These are phyloP conservation scores for Ceratobasidium sp. DNA, from an alignment of 1,284 basidiomycete genomes.

Conservation along the genomic window DNA sequence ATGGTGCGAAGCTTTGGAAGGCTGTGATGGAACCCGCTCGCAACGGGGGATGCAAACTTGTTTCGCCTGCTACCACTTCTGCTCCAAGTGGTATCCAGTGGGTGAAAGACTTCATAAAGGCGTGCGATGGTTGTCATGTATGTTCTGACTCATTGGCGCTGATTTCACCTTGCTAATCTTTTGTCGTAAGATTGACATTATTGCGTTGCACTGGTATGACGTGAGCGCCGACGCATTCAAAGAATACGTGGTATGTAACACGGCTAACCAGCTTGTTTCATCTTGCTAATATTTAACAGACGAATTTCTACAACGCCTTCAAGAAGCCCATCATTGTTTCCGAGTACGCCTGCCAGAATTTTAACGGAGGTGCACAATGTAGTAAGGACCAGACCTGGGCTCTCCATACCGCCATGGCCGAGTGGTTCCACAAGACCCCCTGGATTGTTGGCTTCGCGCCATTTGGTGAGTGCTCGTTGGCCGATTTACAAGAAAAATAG, in stretches of 20 bases:
- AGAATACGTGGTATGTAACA: slow-evolving; percentile 54
- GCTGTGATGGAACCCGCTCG: slow-evolving; percentile 73
- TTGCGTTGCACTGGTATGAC: slow-evolving; percentile 60
- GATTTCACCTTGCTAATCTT: background rate
- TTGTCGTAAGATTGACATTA: slow-evolving; percentile 52
- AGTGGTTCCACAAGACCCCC: slow-evolving; percentile 73
- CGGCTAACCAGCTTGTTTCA: background rate
- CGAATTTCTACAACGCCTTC: slow-evolving; percentile 54
- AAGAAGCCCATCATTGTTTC: slow-evolving; percentile 54
- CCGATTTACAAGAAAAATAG: too few relatives aligned
- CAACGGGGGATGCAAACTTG: slow-evolving; percentile 68
- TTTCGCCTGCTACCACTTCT: slow-evolving; percentile 78
- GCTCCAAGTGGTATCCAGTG: slow-evolving; percentile 71
- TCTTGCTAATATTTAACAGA: background rate
- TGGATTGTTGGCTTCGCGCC: slow-evolving; percentile 72
- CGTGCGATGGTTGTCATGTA: slow-evolving; percentile 61
- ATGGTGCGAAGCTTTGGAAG: slow-evolving; percentile 72
- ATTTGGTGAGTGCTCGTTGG: slow-evolving; percentile 70
- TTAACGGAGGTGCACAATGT: slow-evolving; percentile 72
- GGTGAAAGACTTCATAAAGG: slow-evolving; percentile 71
- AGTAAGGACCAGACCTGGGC: slow-evolving; percentile 63
- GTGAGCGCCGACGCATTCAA: slow-evolving; percentile 54
- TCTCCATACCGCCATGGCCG: slow-evolving; percentile 71
- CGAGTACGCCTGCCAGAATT: slow-evolving; percentile 67
- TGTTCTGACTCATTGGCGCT: too few relatives aligned